Base-by-base conservation (phyloP, 2,329 filamentous ascomycete species). In the Aureobasidium sp. region DNA sequence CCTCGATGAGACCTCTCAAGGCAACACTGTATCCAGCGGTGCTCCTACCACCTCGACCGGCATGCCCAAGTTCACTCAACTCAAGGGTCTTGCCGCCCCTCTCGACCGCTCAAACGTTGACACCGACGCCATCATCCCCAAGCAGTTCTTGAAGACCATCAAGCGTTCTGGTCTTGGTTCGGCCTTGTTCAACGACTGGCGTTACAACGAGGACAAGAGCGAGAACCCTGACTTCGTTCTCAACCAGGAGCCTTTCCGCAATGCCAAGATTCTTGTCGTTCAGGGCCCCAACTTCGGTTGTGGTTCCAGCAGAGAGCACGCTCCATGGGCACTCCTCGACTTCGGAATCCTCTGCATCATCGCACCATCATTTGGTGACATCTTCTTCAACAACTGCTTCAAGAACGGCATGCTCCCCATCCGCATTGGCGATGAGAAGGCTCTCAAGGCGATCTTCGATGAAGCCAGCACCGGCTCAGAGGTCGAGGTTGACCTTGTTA, bases 381-480 rank as follows among this genome's bases (percentile, higher is more conserved):
- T 99, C 76, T 97, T 97, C 85, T 95, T 93, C 85, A 97, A 96
- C 85, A 99, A 99, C 82, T 94, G 89, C n/a, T 97, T 97, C 84
- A 97, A 99, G 84, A 99, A 99, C 80, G 93, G 93, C 79, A 97
- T 97, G 94, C 81, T 97, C 66, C 92, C 93, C 52, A 85, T 97
- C 64, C 78, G 82, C 63, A 88, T 97, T 72, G 78, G 82, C 36
- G 85, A 93, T 74, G 77, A 85, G 67, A 79, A 77, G 1, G 81
- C 84, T 36, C 79, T 97, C 4, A 81, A 88, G 47, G 81, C 81
- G 65, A 86, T 97, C 66, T 87, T 89, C 41, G 84, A 80, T 29
- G 90, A 95, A 75, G 92, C 92, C 37, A 82, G 82, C 41, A 88
- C 89, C 3, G 91, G 91, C 62, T 83, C 83, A 63, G 92, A 97